Percentiles rank a stretch among this genome's conserved stretches.
Conservation (phyloP, 75 land plant species). For the Pinus albicaulis region DNA sequence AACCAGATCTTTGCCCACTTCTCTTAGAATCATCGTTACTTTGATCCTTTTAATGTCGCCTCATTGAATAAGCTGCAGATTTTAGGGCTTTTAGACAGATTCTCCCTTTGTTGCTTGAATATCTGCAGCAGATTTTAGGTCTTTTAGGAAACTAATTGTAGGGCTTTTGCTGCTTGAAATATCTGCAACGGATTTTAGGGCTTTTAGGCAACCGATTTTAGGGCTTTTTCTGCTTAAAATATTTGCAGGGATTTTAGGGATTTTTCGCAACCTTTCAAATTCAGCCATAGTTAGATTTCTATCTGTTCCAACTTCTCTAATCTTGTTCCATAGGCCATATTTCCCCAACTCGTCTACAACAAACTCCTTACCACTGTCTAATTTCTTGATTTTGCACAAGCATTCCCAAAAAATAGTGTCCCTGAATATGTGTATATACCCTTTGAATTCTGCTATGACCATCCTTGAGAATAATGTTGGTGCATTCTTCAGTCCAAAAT, state of each 20-base stretch:
- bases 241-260: too few relatives aligned
- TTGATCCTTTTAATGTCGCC: constrained; percentile 17
- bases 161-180: constrained; percentile 13
- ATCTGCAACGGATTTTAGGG: too few relatives aligned
- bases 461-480: too few relatives aligned
- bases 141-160: constrained; percentile 32
- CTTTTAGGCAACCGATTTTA: too few relatives aligned
- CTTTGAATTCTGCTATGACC: too few relatives aligned
- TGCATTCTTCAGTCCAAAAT: too few relatives aligned
- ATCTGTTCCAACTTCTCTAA: constrained; percentile 47
- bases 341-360: constrained; percentile 22
- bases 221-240: too few relatives aligned
- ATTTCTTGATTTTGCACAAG: constrained; percentile 39
- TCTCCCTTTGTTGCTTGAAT: too few relatives aligned
- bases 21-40: constrained; percentile 13
- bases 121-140: too few relatives aligned
- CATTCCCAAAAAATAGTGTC: constrained; percentile 13
- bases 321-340: constrained; percentile 32
- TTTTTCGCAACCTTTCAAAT: constrained; percentile 41
- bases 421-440: too few relatives aligned
- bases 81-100: too few relatives aligned
- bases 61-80: constrained; percentile 26
- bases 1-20: constrained; percentile 5
- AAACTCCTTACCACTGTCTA: constrained; percentile 50
- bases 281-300: constrained; percentile 38